phyloP scores from a whole-genome alignment of 805 yeast genomes.

The Debaryomyces castellii region DNA sequence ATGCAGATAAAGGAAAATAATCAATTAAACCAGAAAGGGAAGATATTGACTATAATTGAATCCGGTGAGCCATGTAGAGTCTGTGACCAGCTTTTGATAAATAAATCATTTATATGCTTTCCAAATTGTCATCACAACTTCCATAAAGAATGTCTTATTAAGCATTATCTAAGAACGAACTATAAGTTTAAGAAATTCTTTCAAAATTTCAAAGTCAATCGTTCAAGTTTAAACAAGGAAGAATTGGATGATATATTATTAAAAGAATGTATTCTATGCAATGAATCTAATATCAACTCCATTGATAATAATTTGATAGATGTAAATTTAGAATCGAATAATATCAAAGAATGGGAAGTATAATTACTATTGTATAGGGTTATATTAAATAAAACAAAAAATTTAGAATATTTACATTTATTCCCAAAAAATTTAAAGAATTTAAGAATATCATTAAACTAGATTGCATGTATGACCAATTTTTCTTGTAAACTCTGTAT shows the following conservation, averaged over 20 bases:
- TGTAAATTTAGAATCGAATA: slow-evolving; percentile 29
- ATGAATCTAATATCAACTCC: slow-evolving; percentile 66
- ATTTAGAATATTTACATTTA: too few species aligned
- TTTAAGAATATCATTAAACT: too few species aligned
- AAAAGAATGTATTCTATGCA: slow-evolving; percentile 72
- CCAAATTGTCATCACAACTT: slow-evolving; percentile 86
- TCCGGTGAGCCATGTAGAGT: slow-evolving; percentile 81
- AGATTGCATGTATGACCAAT: too few species aligned
- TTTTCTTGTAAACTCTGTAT: too few species aligned
- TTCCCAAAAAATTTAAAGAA: too few species aligned
- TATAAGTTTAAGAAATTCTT: slow-evolving; percentile 64
- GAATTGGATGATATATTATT: slow-evolving; percentile 62
- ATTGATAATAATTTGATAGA: slow-evolving; percentile 64
- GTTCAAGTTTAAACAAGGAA: slow-evolving; percentile 35
- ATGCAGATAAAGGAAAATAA: slow-evolving; percentile 52
- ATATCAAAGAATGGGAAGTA: slow-evolving; percentile 50
- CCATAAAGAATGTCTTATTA: slow-evolving; percentile 85
- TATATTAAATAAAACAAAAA: too few species aligned
- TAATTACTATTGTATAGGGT: slow-evolving; percentile 11
- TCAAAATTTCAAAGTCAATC: slow-evolving; percentile 49
- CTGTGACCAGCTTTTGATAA: slow-evolving; percentile 69
- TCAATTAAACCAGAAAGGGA: slow-evolving; percentile 23
- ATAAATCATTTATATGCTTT: slow-evolving; percentile 73
- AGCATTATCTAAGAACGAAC: slow-evolving; percentile 59
- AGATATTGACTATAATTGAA: slow-evolving; percentile 64